Conservation (phyloP, 2,329 filamentous ascomycete species). For the Nemania sp. region DNA sequence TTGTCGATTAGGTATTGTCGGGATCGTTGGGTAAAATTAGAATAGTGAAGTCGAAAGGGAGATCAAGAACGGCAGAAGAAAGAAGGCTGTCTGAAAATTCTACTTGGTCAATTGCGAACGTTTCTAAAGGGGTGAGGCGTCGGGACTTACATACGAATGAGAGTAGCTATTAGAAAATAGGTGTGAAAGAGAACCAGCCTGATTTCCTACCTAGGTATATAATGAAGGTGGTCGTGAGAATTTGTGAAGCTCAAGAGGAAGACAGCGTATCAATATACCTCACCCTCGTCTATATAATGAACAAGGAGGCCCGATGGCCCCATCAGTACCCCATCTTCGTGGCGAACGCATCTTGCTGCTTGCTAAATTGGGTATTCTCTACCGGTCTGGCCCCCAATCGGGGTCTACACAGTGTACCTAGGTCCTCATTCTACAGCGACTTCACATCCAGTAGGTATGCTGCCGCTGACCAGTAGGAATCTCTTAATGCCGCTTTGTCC, state of each 20-base stretch:
- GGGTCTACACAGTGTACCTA: slow-evolving; percentile 8
- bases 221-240: not conserved
- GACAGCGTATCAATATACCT: not conserved
- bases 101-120: slow-evolving; percentile 3
- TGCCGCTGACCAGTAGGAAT: no score
- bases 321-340: slow-evolving; percentile 16
- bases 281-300: slow-evolving; percentile 15
- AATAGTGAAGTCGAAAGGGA: not conserved
- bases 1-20: slow-evolving; percentile 20
- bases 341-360: slow-evolving; percentile 9
- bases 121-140: not conserved
- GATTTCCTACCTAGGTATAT: not conserved
- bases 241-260: not conserved
- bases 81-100: not conserved
- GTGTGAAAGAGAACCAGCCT: slow-evolving; percentile 17
- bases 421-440: not conserved
- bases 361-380: slow-evolving; percentile 1
- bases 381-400: not conserved
- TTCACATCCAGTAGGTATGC: not conserved
- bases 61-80: not conserved
- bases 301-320: not conserved
- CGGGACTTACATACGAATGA: slow-evolving; percentile 10
- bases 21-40: not conserved
- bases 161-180: not conserved
- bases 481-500: slow-evolving; percentile 16